These are phyloP conservation scores for Gossypium arboreum DNA, from an alignment of 345 rosid species.

Conservation along the genomic window DNA sequence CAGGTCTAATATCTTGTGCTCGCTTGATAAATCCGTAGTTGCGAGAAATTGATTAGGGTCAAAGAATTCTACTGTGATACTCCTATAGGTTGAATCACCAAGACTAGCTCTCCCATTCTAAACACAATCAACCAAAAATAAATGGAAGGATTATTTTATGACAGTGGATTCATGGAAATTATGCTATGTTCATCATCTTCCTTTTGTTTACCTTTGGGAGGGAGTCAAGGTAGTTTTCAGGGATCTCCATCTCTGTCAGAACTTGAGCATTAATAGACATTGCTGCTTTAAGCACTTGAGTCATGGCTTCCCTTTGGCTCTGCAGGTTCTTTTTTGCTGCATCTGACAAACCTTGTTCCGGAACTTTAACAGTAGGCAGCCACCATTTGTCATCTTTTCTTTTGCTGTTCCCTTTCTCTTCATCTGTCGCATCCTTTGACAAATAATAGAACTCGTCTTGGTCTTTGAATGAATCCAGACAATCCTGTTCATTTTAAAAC, in stretches of 20 bases:
- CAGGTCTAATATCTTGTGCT: constrained; percentile 85
- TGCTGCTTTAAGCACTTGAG: constrained; percentile 94
- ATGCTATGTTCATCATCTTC: not conserved
- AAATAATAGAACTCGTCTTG: constrained; percentile 72
- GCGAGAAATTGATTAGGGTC: constrained; percentile 77
- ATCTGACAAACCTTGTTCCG: constrained; percentile 72
- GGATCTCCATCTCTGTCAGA: constrained; percentile 85
- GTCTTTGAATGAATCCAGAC: constrained; percentile 76
- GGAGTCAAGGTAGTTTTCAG: constrained; percentile 86
- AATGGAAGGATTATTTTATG: not conserved
- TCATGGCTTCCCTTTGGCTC: constrained; percentile 79
- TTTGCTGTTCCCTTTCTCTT: constrained; percentile 43
- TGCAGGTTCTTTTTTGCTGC: constrained; percentile 61
- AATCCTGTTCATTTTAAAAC: constrained; percentile 40
- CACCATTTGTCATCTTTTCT: constrained; percentile 92
- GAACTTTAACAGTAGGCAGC: constrained; percentile 78
- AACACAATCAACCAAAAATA: not conserved
- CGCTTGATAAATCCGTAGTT: constrained; percentile 78
- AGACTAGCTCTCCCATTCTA: constrained; percentile 95
- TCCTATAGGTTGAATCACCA: constrained; percentile 70
- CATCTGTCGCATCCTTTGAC: constrained; percentile 62
- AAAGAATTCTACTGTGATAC: constrained; percentile 80
- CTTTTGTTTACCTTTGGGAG: constrained; percentile 67
- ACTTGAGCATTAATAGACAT: constrained; percentile 95
- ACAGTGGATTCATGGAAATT: not conserved